Evolutionary conservation across 306 rosid genomes (phyloP).

Genomic region (Urtica urens): DNA sequence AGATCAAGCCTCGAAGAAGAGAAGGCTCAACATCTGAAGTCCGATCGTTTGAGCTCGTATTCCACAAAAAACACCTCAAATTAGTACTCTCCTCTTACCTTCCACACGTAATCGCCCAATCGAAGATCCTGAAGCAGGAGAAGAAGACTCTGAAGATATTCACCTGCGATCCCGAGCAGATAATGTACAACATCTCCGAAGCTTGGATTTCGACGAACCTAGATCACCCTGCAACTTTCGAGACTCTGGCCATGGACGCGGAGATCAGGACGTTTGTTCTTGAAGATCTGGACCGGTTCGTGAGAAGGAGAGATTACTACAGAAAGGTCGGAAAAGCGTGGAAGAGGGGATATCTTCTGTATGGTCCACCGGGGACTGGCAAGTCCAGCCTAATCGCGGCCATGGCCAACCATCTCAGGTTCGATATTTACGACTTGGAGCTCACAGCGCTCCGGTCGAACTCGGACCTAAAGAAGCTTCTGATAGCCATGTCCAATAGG

Average conservation of each 20-base stretch:
- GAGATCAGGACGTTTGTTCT: constrained; percentile 31
- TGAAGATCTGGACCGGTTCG: constrained; percentile 38
- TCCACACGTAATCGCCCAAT: constrained; percentile 33
- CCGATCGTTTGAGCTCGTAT: constrained; percentile 40
- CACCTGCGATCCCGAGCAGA: constrained; percentile 20
- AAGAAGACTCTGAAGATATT: constrained; percentile 41
- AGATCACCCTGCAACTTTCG: constrained; percentile 65
- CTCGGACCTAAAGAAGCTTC: constrained; percentile 35
- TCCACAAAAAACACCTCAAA: constrained; percentile 46
- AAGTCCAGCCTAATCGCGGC: constrained; percentile 75
- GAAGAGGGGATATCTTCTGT: constrained; percentile 62
- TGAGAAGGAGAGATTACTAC: constrained; percentile 50
- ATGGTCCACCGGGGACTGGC: constrained; percentile 87
- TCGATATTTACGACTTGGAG: constrained; percentile 67
- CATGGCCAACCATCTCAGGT: constrained; percentile 62
- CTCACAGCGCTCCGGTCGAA: constrained; percentile 28
- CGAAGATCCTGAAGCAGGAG: constrained; percentile 34
- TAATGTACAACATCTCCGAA: constrained; percentile 21
- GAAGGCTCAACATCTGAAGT: constrained; percentile 28
- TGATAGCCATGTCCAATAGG: constrained; percentile 41
- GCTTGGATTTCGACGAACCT: constrained; percentile 40
- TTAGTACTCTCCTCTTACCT: constrained; percentile 36
- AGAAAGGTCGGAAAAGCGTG: constrained; percentile 65
- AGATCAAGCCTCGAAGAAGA: constrained; percentile 7
- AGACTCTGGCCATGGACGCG: constrained; percentile 45